Conservation (phyloP, 768 basidiomycete species). For the Russula dissimulans region DNA sequence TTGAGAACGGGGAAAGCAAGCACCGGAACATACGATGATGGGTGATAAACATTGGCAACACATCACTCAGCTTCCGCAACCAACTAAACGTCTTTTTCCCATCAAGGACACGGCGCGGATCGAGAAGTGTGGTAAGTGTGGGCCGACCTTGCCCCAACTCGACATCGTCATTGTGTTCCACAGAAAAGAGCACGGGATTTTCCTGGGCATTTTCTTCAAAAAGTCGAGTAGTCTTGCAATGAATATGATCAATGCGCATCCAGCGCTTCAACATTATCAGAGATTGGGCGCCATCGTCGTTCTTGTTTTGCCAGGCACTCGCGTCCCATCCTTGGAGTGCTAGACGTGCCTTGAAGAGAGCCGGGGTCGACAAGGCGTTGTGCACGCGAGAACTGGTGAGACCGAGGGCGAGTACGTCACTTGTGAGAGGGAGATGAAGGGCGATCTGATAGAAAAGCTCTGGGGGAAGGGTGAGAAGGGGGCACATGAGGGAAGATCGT, state of each 20-base stretch:
- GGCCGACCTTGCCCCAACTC: not conserved
- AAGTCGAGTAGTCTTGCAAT: not conserved
- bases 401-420: not conserved
- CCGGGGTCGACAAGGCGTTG: not conserved
- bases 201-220: not conserved
- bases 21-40: slow-evolving; percentile 3
- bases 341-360: slow-evolving; percentile 6
- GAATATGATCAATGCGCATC: not conserved
- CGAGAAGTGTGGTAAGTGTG: not conserved
- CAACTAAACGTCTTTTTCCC: not conserved
- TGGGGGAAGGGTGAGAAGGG: not conserved
- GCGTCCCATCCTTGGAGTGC: not conserved
- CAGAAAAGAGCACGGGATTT: not conserved
- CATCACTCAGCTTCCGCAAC: not conserved
- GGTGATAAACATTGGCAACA: not conserved
- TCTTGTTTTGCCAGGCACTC: not conserved
- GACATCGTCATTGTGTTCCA: too few species aligned
- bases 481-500: too few species aligned
- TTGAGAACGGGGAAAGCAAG: not conserved
- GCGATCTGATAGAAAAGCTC: slow-evolving; percentile 5
- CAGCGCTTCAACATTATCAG: not conserved
- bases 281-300: not conserved
- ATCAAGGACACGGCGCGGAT: not conserved
- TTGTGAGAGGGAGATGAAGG: slow-evolving; percentile 1
- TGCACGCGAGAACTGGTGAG: not conserved